A percentile compares a stretch with the other conserved stretches of the same genome.
phyloP scores from a whole-genome alignment of 2,329 filamentous ascomycete species.

The Ascochyta clinopodiicola region DNA sequence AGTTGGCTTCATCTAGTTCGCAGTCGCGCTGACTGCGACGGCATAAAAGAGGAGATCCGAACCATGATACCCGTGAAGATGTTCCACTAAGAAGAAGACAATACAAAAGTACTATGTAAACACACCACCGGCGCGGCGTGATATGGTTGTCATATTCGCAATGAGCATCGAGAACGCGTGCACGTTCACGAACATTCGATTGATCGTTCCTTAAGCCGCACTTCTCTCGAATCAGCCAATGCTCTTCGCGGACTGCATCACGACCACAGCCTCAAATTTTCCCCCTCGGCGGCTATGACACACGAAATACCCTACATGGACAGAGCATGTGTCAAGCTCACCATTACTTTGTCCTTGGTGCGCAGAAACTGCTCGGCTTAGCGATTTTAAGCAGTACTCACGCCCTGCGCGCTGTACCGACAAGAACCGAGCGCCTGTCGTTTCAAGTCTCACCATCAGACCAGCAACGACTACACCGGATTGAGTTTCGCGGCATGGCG shows the following conservation, averaged over 20 bases:
- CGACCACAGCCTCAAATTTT: conserved; percentile 18
- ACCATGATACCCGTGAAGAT: background rate
- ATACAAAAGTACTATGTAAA: background rate
- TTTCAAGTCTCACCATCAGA: conserved; percentile 11
- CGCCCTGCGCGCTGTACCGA: conserved; percentile 10
- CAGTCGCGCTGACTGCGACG: background rate
- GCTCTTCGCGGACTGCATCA: conserved; percentile 10
- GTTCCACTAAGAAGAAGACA: background rate
- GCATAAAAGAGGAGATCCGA: background rate
- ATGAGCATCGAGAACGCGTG: conserved; percentile 8
- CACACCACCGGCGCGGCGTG: background rate
- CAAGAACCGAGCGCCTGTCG: background rate
- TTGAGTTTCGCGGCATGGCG: conserved; percentile 15
- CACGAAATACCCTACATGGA: conserved; percentile 31
- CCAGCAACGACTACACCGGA: conserved; percentile 1
- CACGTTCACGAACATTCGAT: conserved; percentile 18
- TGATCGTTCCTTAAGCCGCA: conserved; percentile 21
- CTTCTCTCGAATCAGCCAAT: conserved; percentile 21
- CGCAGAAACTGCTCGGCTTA: conserved; percentile 18
- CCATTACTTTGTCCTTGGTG: conserved; percentile 2
- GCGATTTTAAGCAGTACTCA: background rate
- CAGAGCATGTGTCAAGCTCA: conserved; percentile 30
- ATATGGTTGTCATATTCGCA: background rate
- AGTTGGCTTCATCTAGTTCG: background rate
- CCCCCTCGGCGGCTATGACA: conserved; percentile 28